Evolutionary conservation across 2,329 filamentous ascomycete genomes (phyloP).

Genomic region (Tolypocladium capitatum): DNA sequence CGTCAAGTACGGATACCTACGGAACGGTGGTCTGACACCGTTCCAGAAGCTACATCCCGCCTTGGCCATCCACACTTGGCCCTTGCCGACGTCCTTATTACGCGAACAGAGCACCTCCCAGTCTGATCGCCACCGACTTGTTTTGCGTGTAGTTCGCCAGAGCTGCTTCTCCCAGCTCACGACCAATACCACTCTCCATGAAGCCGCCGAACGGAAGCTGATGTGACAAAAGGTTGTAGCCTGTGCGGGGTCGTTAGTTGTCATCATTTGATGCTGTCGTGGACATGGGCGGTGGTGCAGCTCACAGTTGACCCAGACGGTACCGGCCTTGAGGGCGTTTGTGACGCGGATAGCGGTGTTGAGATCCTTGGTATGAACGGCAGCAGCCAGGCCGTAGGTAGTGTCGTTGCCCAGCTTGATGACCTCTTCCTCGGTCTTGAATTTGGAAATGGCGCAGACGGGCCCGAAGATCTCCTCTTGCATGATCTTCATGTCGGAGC

Average conservation of each 20-base stretch:
- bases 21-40: no score
- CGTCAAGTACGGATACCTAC: no score
- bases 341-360: conserved; percentile 71
- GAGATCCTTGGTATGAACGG: conserved; percentile 69
- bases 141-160: conserved; percentile 55
- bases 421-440: conserved; percentile 69
- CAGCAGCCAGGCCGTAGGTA: conserved; percentile 70
- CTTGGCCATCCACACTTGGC: background rate
- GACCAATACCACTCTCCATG: conserved; percentile 67
- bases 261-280: background rate
- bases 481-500: conserved; percentile 77
- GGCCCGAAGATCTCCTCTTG: conserved; percentile 89
- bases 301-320: conserved; percentile 40
- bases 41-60: no score
- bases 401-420: conserved; percentile 63
- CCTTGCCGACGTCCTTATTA: conserved; percentile 1
- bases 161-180: conserved; percentile 59
- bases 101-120: conserved; percentile 10
- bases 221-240: conserved; percentile 49
- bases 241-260: conserved; percentile 8
- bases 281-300: background rate
- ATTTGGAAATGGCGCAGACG: conserved; percentile 74
- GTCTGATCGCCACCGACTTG: conserved; percentile 47
- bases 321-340: conserved; percentile 61
- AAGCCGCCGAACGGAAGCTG: conserved; percentile 58